A percentile compares a stretch with the other conserved stretches of the same genome.
phyloP scores from a whole-genome alignment of 2,329 filamentous ascomycete species.

The Scedosporium aurantiacum region DNA sequence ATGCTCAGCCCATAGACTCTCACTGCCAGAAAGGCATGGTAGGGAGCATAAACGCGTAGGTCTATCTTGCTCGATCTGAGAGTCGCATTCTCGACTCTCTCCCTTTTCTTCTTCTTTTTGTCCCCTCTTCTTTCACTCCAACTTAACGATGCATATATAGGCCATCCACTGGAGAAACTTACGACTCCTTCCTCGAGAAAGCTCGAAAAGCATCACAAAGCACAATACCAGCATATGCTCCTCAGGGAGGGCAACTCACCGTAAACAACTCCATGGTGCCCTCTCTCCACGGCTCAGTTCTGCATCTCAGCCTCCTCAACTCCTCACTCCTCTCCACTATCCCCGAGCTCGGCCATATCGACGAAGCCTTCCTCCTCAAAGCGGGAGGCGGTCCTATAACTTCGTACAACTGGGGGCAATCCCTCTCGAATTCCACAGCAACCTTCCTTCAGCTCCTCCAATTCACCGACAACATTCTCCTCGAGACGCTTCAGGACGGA shows the following conservation, averaged over 20 bases:
- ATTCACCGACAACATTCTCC: constrained; percentile 22
- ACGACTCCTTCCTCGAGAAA: not conserved
- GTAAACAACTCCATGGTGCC: constrained; percentile 21
- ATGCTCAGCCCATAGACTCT: constrained; percentile 20
- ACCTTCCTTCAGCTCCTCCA: constrained; percentile 17
- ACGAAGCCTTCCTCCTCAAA: constrained; percentile 6
- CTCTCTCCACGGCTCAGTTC: constrained; percentile 16
- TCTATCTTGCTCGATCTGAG: not conserved
- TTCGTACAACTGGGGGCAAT: constrained; percentile 20
- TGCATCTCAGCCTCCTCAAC: constrained; percentile 17
- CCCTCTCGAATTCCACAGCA: constrained; percentile 17
- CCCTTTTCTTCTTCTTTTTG: not conserved
- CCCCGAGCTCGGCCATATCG: constrained; percentile 14
- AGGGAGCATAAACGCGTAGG: constrained; percentile 31
- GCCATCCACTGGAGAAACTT: constrained; percentile 18
- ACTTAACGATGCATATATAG: constrained; percentile 3
- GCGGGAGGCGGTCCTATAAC: constrained; percentile 22
- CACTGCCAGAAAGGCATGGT: constrained; percentile 34
- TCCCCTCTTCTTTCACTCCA: not conserved
- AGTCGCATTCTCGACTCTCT: not conserved
- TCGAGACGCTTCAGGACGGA: constrained; percentile 20
- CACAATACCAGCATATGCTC: constrained; percentile 21
- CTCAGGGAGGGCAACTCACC: constrained; percentile 22
- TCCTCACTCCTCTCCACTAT: constrained; percentile 13
- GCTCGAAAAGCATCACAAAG: constrained; percentile 21